Base-by-base conservation (phyloP, 345 rosid genomes). In the Linum usitatissimum region DNA sequence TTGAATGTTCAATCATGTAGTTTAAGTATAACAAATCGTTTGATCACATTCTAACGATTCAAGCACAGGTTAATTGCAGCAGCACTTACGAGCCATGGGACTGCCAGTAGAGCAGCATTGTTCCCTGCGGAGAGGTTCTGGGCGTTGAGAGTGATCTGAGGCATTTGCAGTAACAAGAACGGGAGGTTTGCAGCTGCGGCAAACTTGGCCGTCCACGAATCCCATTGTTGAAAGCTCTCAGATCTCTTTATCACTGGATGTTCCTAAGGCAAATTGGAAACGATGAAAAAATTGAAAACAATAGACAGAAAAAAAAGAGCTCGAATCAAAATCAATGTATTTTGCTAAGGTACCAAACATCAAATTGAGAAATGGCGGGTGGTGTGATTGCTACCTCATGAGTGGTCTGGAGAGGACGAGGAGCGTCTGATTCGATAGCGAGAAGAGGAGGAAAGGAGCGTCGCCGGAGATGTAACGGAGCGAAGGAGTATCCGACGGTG, bases 61-160 rank as follows among this genome's bases (percentile, higher is more conserved):
- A 23, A 34, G 38, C 38, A 34, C 8, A 34, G 38, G 3, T 23
- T 23, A 23, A 23, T 23, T 23, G 28, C 28, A 23, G 38, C 1
- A 55, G 15, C 48, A 18, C 3, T 62, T 80, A 91, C 96, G 82
- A 91, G 81, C 96, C 98, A 88, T 48, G 98, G 96, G 3, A 91
- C 86, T 2, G 98, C 98, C 0, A 84, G 65, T 55, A 91, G 90
- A 15, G 98, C 98, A 48, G 90, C 66, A 34, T 83, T 80, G 72
- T 91, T 85, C 69, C 92, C 87, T 5, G 88, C 81, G 68, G 83
- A 9, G 42, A 91, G 90, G 76, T 91, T 91, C 18, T 71, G 86
- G 0, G 95, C 77, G 59, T 91, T 91, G 70, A 91, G 96, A 64
- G 78, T 82, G 30, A 91, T 91, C 83, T 91, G 98, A 53, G 98